phyloP scores from a whole-genome alignment of 2,329 filamentous ascomycete genomes.

The Ophioceras dolichostomum region DNA sequence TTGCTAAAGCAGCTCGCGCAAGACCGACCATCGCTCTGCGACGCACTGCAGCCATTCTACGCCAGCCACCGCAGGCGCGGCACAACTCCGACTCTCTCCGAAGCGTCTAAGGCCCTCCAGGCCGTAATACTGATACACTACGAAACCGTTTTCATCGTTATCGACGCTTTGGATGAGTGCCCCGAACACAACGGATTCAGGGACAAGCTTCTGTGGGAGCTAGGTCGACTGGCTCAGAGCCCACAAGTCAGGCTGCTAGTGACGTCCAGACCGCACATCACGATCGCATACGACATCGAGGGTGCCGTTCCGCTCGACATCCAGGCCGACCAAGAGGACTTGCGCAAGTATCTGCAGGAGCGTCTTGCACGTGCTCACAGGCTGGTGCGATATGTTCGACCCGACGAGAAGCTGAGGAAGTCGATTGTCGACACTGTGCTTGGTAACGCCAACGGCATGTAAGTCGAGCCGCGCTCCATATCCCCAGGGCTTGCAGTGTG shows the following conservation, averaged over 20 bases:
- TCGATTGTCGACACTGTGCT: not conserved
- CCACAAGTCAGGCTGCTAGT: not conserved
- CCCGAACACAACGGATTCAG: not conserved
- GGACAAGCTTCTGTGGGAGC: not conserved
- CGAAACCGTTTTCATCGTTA: not conserved
- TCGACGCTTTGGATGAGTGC: not conserved
- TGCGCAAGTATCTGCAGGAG: not conserved
- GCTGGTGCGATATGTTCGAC: not conserved
- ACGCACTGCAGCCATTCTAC: not conserved
- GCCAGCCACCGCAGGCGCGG: not conserved
- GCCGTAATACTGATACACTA: not conserved
- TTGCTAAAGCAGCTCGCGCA: not conserved
- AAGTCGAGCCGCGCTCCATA: too few species aligned
- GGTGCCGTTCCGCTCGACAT: not conserved
- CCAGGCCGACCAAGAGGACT: not conserved
- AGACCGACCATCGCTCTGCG: not conserved
- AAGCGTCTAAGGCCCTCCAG: not conserved
- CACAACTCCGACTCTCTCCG: not conserved
- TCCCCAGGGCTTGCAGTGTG: too few species aligned
- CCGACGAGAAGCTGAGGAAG: not conserved
- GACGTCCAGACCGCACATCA: constrained; percentile 1
- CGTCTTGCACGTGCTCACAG: not conserved
- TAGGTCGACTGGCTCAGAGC: too few species aligned
- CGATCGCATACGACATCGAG: not conserved
- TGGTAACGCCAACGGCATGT: not conserved